These are phyloP conservation scores for Phalaenopsis hybrid DNA, from an alignment of 116 monocot genomes.

Conservation along the genomic window DNA sequence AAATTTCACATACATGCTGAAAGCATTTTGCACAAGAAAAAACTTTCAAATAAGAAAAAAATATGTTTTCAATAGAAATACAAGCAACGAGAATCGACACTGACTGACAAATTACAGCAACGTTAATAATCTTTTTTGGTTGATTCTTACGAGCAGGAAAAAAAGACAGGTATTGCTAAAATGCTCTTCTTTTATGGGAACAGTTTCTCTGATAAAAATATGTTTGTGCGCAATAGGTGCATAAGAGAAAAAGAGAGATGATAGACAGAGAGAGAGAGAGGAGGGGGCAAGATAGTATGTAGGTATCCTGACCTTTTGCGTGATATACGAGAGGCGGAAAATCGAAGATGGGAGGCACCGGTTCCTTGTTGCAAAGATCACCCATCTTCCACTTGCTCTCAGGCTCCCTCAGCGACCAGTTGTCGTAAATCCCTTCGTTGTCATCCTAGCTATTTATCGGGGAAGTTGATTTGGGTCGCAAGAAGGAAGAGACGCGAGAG, in stretches of 20 bases:
- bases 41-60: neutral
- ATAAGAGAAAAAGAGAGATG: too few species aligned
- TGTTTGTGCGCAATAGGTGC: neutral
- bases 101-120: neutral
- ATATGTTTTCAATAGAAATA: neutral
- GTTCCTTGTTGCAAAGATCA: conserved; percentile 22
- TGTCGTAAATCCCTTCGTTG: too few species aligned
- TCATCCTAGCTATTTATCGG: too few species aligned
- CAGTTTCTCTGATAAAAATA: neutral
- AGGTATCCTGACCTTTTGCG: conserved; percentile 59
- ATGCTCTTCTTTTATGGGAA: neutral
- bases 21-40: neutral
- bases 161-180: neutral
- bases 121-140: neutral
- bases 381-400: conserved; percentile 14
- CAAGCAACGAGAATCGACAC: neutral
- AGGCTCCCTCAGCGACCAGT: neutral
- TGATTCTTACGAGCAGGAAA: neutral
- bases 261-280: neutral
- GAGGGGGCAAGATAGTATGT: too few species aligned
- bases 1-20: neutral
- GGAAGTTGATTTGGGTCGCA: too few species aligned
- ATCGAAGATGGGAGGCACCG: conserved; percentile 94
- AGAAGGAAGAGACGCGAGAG: too few species aligned
- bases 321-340: conserved; percentile 75